Evolutionary conservation across 2,329 filamentous ascomycete genomes (phyloP).

Genomic region (Fusarium brachygibbosum): DNA sequence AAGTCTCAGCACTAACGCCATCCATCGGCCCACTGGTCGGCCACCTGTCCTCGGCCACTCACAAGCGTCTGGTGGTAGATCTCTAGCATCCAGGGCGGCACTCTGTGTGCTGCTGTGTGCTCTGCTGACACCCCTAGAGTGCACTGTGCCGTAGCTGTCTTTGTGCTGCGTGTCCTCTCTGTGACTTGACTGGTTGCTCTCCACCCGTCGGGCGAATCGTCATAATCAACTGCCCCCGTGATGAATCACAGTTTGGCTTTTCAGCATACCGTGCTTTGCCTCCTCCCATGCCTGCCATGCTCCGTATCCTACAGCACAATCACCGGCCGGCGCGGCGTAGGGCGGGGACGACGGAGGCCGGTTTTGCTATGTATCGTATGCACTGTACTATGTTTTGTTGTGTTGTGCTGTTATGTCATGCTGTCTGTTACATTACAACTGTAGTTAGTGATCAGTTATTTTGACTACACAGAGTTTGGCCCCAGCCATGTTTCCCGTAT

Average conservation of each 20-base stretch:
- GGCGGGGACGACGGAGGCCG: constrained; percentile 35
- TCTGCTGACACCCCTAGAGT: constrained; percentile 49
- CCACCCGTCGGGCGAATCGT: constrained; percentile 47
- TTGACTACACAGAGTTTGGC: constrained; percentile 42
- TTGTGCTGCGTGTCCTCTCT: constrained; percentile 43
- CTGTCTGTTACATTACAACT: constrained; percentile 1
- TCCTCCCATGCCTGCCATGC: constrained; percentile 33
- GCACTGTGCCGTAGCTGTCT: constrained; percentile 39
- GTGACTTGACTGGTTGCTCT: constrained; percentile 37
- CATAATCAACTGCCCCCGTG: constrained; percentile 47
- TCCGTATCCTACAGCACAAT: constrained; percentile 11
- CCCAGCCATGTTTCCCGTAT: constrained; percentile 25
- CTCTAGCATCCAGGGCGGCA: constrained; percentile 38
- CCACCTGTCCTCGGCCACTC: constrained; percentile 41
- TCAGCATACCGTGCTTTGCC: constrained; percentile 35
- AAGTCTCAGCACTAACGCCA: constrained; percentile 52
- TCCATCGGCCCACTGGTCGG: constrained; percentile 49
- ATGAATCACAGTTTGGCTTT: constrained; percentile 40
- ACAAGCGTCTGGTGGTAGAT: constrained; percentile 37
- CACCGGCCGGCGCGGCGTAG: constrained; percentile 36
- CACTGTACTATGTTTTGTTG: background rate
- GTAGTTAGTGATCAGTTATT: background rate
- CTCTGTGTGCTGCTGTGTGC: constrained; percentile 29
- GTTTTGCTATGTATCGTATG: constrained; percentile 19
- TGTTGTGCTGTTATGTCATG: background rate